Evolutionary conservation across 129 eudicot genomes (phyloP).

Genomic region (Erigeron canadensis): DNA sequence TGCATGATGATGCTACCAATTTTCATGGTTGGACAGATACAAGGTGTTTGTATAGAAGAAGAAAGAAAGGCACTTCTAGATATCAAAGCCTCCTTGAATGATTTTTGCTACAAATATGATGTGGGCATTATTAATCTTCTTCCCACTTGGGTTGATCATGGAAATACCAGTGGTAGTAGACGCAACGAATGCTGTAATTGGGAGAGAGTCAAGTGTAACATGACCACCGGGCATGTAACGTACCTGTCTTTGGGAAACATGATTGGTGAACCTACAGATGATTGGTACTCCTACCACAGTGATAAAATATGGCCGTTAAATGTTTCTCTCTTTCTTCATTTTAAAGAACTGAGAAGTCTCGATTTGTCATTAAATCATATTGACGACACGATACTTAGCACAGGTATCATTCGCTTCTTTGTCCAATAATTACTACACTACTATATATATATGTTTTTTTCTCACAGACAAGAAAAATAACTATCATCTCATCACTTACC

Average conservation of each 20-base stretch:
- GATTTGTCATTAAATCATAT: conserved; percentile 6
- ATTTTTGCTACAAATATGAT: no score
- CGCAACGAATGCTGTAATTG: no score
- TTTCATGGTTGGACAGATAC: neutral
- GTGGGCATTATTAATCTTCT: neutral
- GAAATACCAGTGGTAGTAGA: neutral
- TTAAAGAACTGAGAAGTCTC: conserved; percentile 27
- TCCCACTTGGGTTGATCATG: conserved; percentile 15
- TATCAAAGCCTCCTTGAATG: conserved; percentile 6
- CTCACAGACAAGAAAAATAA: no score
- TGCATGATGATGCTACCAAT: neutral
- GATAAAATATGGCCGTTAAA: no score
- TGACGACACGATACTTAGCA: neutral
- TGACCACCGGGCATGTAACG: no score
- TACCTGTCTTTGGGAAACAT: no score
- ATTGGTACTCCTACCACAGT: no score
- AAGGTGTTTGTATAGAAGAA: conserved; percentile 7
- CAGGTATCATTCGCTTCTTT: neutral
- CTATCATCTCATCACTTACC: no score
- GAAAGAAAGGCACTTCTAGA: conserved; percentile 14
- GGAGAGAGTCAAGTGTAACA: no score
- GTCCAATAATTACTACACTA: neutral
- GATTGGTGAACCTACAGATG: no score
- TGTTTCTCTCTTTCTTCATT: neutral
- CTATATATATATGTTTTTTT: no score